These are phyloP conservation scores for Ogataea pignaliae DNA, from an alignment of 805 yeast species.

Conservation along the genomic window DNA sequence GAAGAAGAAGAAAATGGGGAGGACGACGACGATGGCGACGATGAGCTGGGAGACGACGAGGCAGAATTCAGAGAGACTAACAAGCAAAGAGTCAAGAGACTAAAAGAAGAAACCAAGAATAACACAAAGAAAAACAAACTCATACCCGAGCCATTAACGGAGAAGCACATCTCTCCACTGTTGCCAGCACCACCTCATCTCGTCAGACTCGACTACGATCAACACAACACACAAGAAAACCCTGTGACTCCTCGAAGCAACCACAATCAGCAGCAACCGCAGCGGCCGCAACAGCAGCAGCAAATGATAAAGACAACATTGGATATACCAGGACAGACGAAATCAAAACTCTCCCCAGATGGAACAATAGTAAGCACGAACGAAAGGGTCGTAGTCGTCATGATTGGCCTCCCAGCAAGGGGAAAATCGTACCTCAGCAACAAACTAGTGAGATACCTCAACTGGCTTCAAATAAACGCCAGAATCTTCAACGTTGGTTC, in stretches of 20 bases:
- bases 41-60: neutral
- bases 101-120: conserved; percentile 20
- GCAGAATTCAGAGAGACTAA: neutral
- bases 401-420: conserved; percentile 95
- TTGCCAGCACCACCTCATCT: neutral
- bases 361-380: conserved; percentile 50
- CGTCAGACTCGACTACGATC: neutral
- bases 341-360: conserved; percentile 74
- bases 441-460: conserved; percentile 82
- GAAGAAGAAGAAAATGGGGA: conserved; percentile 21
- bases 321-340: conserved; percentile 89
- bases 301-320: conserved; percentile 51
- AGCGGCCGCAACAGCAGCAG: conserved; percentile 1
- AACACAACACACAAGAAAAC: neutral
- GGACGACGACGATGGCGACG: conserved; percentile 9
- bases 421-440: conserved; percentile 94
- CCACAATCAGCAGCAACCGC: neutral
- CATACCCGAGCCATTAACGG: conserved; percentile 1
- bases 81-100: conserved; percentile 8
- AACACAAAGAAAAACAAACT: conserved; percentile 24
- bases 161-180: neutral
- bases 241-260: neutral
- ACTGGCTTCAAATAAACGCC: conserved; percentile 91
- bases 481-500: conserved; percentile 93
- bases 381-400: conserved; percentile 85